A percentile compares a stretch with the other conserved stretches of the same genome.
Evolutionary conservation across 2,329 filamentous ascomycete species (phyloP).

Genomic region (Alternaria angustiovoidea): DNA sequence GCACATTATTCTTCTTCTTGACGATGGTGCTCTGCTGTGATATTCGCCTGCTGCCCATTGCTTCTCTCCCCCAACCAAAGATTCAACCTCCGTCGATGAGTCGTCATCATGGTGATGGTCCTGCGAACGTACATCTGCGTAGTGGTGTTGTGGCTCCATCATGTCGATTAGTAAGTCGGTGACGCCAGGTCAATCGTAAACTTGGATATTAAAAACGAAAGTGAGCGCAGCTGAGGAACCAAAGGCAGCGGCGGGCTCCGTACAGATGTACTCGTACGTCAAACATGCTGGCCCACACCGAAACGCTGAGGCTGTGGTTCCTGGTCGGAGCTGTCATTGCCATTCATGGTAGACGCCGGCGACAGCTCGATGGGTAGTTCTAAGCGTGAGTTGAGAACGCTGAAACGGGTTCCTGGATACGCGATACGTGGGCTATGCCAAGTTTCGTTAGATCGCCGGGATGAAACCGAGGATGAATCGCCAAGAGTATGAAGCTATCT

Average conservation of each 20-base stretch:
- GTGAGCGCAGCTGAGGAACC: constrained; percentile 41
- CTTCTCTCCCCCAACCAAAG: constrained; percentile 41
- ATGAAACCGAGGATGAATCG: constrained; percentile 44
- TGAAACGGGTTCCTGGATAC: constrained; percentile 29
- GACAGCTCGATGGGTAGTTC: constrained; percentile 13
- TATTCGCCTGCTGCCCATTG: constrained; percentile 34
- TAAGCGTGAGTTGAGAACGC: constrained; percentile 19
- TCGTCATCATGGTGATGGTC: constrained; percentile 41
- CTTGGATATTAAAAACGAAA: constrained; percentile 14
- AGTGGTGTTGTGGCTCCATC: constrained; percentile 44
- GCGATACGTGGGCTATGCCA: constrained; percentile 23
- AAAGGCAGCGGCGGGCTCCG: constrained; percentile 23
- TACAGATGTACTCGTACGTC: constrained; percentile 24
- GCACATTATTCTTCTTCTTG: constrained; percentile 29
- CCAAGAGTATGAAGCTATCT: constrained; percentile 42
- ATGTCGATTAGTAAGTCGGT: constrained; percentile 16
- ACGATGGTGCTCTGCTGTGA: constrained; percentile 20
- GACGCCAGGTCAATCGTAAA: constrained; percentile 32
- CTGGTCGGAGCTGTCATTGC: constrained; percentile 24
- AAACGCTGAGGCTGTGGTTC: constrained; percentile 30
- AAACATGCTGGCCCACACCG: constrained; percentile 20
- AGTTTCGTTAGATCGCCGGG: constrained; percentile 31
- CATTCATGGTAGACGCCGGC: constrained; percentile 12
- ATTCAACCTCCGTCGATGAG: constrained; percentile 47
- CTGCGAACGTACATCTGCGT: constrained; percentile 35